These are phyloP conservation scores for Proliferodiscus dingleyae DNA, from an alignment of 2,329 filamentous ascomycete species.

Conservation along the genomic window DNA sequence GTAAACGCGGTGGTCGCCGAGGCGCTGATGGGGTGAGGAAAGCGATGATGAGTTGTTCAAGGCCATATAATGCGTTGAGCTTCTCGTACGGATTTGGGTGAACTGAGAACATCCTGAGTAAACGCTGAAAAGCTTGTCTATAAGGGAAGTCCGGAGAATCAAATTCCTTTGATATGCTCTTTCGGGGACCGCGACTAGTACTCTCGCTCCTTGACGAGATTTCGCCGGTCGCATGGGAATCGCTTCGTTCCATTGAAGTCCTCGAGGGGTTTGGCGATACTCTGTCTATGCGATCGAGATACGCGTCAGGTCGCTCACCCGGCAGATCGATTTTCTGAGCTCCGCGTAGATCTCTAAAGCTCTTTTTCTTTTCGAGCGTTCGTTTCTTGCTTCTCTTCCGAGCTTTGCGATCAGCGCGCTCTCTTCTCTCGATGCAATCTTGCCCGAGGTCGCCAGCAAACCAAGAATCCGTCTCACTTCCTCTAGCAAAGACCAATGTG, in stretches of 20 bases:
- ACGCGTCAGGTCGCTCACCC: slow-evolving; percentile 19
- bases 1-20: slow-evolving; percentile 25
- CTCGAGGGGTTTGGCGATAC: slow-evolving; percentile 17
- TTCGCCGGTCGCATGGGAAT: slow-evolving; percentile 23
- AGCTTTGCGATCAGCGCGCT: slow-evolving; percentile 35
- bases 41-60: slow-evolving; percentile 76
- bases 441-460: slow-evolving; percentile 63
- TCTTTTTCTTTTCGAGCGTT: slow-evolving; percentile 61
- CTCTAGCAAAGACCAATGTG: slow-evolving; percentile 72
- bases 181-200: slow-evolving; percentile 12
- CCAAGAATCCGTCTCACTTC: slow-evolving; percentile 91
- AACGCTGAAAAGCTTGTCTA: slow-evolving; percentile 68
- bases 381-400: slow-evolving; percentile 44
- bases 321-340: slow-evolving; percentile 37
- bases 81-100: slow-evolving; percentile 86
- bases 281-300: slow-evolving; percentile 23
- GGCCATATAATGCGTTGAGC: slow-evolving; percentile 74
- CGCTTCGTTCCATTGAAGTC: slow-evolving; percentile 20
- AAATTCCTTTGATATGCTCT: slow-evolving; percentile 24
- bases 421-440: slow-evolving; percentile 58
- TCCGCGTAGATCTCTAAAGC: slow-evolving; percentile 58
- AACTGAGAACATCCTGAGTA: slow-evolving; percentile 82
- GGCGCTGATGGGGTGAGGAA: slow-evolving; percentile 56
- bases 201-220: slow-evolving; percentile 28
- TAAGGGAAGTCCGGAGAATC: slow-evolving; percentile 65